These are phyloP conservation scores for Quercus berberidifolia DNA, from an alignment of 306 rosid genomes.

Conservation along the genomic window DNA sequence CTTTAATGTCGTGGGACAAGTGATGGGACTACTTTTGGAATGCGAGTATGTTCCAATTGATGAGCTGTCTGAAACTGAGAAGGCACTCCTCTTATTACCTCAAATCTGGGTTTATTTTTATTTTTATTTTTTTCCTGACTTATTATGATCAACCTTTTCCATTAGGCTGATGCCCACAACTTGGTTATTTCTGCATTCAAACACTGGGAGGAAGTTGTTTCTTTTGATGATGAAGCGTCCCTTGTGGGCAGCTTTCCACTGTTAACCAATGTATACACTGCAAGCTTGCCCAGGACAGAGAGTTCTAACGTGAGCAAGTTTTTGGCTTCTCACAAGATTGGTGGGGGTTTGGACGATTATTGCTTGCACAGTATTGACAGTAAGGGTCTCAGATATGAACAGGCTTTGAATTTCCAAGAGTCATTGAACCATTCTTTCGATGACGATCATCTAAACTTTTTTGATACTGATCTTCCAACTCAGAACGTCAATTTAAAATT, in stretches of 20 bases:
- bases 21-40: too few species aligned
- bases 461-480: slow-evolving; percentile 57
- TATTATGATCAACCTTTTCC: slow-evolving; percentile 18
- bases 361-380: slow-evolving; percentile 51
- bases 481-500: slow-evolving; percentile 40
- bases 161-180: slow-evolving; percentile 70
- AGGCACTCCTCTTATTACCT: too few species aligned
- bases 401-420: slow-evolving; percentile 51
- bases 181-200: slow-evolving; percentile 58
- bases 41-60: too few species aligned
- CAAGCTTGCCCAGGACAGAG: slow-evolving; percentile 56
- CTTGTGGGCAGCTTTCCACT: slow-evolving; percentile 45
- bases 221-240: slow-evolving; percentile 62
- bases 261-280: slow-evolving; percentile 38
- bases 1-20: too few species aligned
- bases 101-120: too few species aligned
- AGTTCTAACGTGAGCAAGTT: slow-evolving; percentile 61
- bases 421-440: slow-evolving; percentile 60
- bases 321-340: slow-evolving; percentile 51
- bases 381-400: slow-evolving; percentile 65
- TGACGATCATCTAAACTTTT: slow-evolving; percentile 62
- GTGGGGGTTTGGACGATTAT: slow-evolving; percentile 72
- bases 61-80: too few species aligned
- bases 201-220: slow-evolving; percentile 44
- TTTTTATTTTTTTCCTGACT: neutral